Conservation (phyloP, 306 rosid genomes). For the Cercis canadensis region DNA sequence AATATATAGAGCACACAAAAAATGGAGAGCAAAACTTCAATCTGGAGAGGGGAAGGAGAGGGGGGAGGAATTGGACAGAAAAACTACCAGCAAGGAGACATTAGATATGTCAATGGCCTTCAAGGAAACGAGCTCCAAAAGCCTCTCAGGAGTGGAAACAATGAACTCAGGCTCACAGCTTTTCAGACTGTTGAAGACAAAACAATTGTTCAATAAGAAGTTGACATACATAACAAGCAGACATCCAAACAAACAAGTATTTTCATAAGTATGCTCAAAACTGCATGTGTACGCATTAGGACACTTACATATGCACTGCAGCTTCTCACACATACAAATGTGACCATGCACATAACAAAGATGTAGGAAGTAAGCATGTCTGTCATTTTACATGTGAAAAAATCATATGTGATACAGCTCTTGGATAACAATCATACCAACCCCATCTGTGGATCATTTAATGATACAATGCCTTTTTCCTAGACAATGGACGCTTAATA, state of each 20-base stretch:
- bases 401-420: background rate
- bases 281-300: background rate
- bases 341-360: background rate
- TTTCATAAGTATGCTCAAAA: conserved; percentile 12
- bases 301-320: background rate
- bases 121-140: conserved; percentile 79
- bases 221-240: conserved; percentile 10
- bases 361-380: background rate
- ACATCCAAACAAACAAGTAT: conserved; percentile 11
- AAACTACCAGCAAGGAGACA: conserved; percentile 78
- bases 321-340: background rate
- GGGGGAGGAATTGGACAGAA: conserved; percentile 14
- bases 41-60: background rate
- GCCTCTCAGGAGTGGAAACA: conserved; percentile 94
- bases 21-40: background rate
- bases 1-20: background rate
- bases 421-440: background rate
- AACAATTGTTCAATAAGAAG: conserved; percentile 36
- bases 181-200: conserved; percentile 61
- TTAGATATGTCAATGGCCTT: conserved; percentile 88
- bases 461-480: background rate
- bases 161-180: conserved; percentile 96
- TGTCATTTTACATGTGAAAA: background rate
- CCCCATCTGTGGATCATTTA: background rate
- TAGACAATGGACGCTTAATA: conserved; percentile 6